phyloP scores from a whole-genome alignment of 805 yeast species.

The Monosporozyma aquatica region DNA sequence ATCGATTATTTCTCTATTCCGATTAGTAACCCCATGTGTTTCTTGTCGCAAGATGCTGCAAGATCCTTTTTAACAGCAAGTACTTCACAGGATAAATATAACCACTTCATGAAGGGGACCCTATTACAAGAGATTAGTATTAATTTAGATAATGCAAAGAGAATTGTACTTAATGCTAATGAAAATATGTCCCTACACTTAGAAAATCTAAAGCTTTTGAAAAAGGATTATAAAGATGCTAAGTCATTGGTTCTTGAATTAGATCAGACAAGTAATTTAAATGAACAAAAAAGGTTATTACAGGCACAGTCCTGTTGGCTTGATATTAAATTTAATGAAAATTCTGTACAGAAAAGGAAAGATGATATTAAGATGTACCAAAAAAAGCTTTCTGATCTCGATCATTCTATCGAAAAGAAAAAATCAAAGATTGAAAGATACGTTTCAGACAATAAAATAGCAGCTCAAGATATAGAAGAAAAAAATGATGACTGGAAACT shows the following conservation, averaged over 20 bases:
- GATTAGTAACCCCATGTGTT: constrained; percentile 84
- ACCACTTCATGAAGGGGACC: constrained; percentile 73
- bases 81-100: constrained; percentile 61
- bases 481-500: constrained; percentile 11
- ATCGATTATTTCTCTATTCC: constrained; percentile 64
- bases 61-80: constrained; percentile 77
- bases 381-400: constrained; percentile 13
- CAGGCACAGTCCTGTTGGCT: constrained; percentile 46
- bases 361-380: constrained; percentile 12
- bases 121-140: constrained; percentile 55
- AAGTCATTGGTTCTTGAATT: constrained; percentile 33
- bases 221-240: constrained; percentile 36
- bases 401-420: constrained; percentile 14
- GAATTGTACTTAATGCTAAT: constrained; percentile 31
- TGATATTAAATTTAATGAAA: constrained; percentile 25
- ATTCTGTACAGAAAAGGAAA: constrained; percentile 14
- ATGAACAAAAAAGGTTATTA: constrained; percentile 32
- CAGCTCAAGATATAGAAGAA: constrained; percentile 13
- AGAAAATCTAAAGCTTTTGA: constrained; percentile 33
- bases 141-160: constrained; percentile 38
- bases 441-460: constrained; percentile 13
- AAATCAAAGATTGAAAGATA: constrained; percentile 25
- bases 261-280: constrained; percentile 34
- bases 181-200: constrained; percentile 34
- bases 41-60: constrained; percentile 89